Evolutionary conservation across 768 basidiomycete genomes (phyloP), one percentile per base, ranked within the genome.

Genomic region (Imleria badia): DNA sequence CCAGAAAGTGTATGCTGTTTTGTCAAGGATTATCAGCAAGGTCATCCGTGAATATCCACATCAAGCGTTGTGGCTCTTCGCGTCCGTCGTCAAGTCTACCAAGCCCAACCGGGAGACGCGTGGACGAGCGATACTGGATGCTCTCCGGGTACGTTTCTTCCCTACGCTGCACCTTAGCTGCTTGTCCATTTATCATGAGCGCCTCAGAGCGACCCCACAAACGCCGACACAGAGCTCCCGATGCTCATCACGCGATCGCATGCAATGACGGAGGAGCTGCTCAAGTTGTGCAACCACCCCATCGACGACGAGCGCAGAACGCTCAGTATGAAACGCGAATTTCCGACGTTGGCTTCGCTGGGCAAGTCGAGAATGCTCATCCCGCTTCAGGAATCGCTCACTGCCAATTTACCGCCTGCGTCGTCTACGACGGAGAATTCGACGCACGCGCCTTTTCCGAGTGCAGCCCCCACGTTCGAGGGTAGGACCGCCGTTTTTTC

Each of bases 11-110:
- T 86, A 81, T 65, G 70, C 66, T 0, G 70, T 84, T 4, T 73
- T 99, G 20, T 76, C 80, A 3, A 72, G 67, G 44, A 79, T 98
- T 33, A 93, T 98, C 51, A 70, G 75, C 15, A 74, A 68, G 17
- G 90, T 98, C 29, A 78, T 98, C n/a, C 73, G 76, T 50, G 81
- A 84, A 55, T 95, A 93, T 67, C 95, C 97, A 12, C 85, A 86
- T 41, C 97, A 98, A 72, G 87, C 89, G 0, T 74, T 98, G 26
- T 99, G 97, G 97, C 80, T 94, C 9, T 95, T 96, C 65, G 84
- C 86, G 1, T 88, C 92, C 2, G 91, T 92, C 11, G 81, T 89
- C 41, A 91, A 94, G 70, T 97, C 95, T 1, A 91, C 83, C 31
- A 87, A 89, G 55, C 5, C 62, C 0, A 78, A 77, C 36, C 79